A percentile compares a stretch with the other conserved stretches of the same genome.
Conservation (phyloP, 148 eudicot genomes). For the Oxyria digyna region DNA sequence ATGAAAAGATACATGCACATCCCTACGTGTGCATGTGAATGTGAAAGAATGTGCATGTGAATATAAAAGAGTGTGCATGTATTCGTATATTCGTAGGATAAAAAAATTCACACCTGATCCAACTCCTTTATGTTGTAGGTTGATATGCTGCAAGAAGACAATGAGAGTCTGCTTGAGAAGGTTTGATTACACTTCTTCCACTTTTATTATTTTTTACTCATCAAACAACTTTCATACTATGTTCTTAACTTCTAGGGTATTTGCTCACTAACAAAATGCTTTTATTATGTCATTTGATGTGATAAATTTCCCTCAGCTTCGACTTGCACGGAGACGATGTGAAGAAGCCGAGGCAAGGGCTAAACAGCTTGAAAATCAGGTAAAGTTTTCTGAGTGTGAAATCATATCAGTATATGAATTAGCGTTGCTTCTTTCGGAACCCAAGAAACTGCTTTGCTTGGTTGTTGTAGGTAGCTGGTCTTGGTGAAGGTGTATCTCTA, state of each 20-base stretch:
- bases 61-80: no score
- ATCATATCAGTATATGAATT: not conserved
- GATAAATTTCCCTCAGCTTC: conserved; percentile 54
- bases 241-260: not conserved
- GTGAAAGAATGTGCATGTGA: no score
- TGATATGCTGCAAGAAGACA: conserved; percentile 97
- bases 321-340: conserved; percentile 67
- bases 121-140: conserved; percentile 85
- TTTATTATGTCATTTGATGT: conserved; percentile 13
- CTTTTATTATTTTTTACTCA: no score
- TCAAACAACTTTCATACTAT: no score
- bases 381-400: conserved; percentile 9
- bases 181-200: conserved; percentile 20
- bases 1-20: no score
- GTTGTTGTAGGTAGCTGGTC: conserved; percentile 41
- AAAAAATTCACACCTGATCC: no score
- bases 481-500: conserved; percentile 85
- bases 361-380: conserved; percentile 89
- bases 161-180: conserved; percentile 74
- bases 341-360: conserved; percentile 89
- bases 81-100: no score
- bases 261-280: not conserved
- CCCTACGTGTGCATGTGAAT: no score
- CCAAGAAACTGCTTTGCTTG: conserved; percentile 1
- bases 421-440: no score